Percentiles rank a stretch among this genome's conserved stretches.
Evolutionary conservation across 2,329 filamentous ascomycete genomes (phyloP).

Genomic region (Calcarisporium arbuscula): DNA sequence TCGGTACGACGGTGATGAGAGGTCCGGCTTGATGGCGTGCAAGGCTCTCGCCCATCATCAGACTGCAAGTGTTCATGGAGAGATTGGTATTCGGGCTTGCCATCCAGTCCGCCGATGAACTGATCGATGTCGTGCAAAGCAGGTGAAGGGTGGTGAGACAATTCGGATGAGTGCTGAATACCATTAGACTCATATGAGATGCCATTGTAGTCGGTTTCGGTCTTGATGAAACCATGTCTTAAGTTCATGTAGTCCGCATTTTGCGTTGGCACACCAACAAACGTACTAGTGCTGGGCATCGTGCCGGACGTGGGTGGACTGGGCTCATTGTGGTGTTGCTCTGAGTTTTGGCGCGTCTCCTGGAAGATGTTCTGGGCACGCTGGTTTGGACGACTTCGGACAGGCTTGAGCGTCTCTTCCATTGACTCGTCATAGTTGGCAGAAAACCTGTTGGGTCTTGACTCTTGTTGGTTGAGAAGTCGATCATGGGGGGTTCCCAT

Average conservation of each 20-base stretch:
- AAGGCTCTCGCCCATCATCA: slow-evolving; percentile 11
- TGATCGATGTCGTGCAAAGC: slow-evolving; percentile 42
- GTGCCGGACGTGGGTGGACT: slow-evolving; percentile 46
- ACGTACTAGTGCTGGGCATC: slow-evolving; percentile 37
- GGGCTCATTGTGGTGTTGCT: slow-evolving; percentile 42
- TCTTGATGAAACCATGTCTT: slow-evolving; percentile 37
- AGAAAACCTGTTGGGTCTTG: slow-evolving; percentile 44
- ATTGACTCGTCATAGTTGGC: slow-evolving; percentile 60
- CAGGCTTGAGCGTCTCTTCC: slow-evolving; percentile 59
- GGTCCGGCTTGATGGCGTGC: slow-evolving; percentile 13
- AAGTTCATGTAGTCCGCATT: slow-evolving; percentile 51
- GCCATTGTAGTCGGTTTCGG: slow-evolving; percentile 26
- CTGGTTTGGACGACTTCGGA: slow-evolving; percentile 33
- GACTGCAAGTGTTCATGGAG: slow-evolving; percentile 8
- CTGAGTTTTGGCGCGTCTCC: slow-evolving; percentile 50
- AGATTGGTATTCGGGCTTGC: slow-evolving; percentile 34
- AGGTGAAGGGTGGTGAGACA: slow-evolving; percentile 47
- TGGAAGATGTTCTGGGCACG: slow-evolving; percentile 49
- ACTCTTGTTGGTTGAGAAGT: slow-evolving; percentile 34
- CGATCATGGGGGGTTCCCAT: slow-evolving; percentile 54
- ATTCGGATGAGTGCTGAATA: slow-evolving; percentile 34
- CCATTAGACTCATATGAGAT: slow-evolving; percentile 22
- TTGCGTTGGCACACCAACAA: slow-evolving; percentile 47
- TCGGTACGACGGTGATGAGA: slow-evolving; percentile 49
- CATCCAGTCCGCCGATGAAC: slow-evolving; percentile 36